A percentile compares a stretch with the other conserved stretches of the same genome.
These are phyloP conservation scores for Alternaria gansuensis DNA, from an alignment of 2,329 filamentous ascomycete species.

Conservation along the genomic window DNA sequence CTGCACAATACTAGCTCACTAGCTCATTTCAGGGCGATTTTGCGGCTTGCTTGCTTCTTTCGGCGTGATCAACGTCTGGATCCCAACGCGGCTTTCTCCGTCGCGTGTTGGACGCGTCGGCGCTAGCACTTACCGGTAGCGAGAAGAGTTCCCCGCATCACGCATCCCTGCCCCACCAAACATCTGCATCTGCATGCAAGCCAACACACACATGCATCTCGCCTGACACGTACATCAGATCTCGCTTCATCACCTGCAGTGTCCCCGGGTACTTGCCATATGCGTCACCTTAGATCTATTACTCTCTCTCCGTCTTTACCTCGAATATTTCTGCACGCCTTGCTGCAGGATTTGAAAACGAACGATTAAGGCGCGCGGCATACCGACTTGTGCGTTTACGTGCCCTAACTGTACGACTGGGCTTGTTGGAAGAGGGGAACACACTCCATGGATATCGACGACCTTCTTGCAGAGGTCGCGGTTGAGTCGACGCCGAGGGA, in stretches of 20 bases:
- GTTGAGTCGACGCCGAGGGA: conserved; percentile 61
- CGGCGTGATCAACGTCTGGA: not conserved
- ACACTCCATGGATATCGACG: conserved; percentile 58
- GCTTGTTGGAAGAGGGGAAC: too few relatives aligned
- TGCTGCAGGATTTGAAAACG: not conserved
- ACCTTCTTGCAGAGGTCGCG: conserved; percentile 62
- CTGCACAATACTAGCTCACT: not conserved
- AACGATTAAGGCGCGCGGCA: not conserved
- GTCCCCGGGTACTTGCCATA: conserved; percentile 2
- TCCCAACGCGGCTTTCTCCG: not conserved
- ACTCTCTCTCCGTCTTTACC: not conserved
- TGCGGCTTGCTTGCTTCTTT: not conserved
- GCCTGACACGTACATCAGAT: conserved; percentile 4
- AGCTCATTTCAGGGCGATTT: not conserved
- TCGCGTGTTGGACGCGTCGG: not conserved
- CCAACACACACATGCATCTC: conserved; percentile 19
- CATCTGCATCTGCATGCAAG: conserved; percentile 16
- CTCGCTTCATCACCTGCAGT: not conserved
- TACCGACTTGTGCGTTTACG: not conserved
- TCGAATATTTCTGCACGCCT: not conserved
- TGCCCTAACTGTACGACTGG: not conserved
- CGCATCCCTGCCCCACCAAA: conserved; percentile 22
- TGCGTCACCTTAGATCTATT: not conserved
- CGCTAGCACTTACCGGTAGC: conserved; percentile 23
- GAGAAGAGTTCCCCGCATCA: conserved; percentile 18